Evolutionary conservation across 2,329 filamentous ascomycete genomes (phyloP), one percentile per base, ranked within the genome.

Genomic region (Simplicillium sp.): DNA sequence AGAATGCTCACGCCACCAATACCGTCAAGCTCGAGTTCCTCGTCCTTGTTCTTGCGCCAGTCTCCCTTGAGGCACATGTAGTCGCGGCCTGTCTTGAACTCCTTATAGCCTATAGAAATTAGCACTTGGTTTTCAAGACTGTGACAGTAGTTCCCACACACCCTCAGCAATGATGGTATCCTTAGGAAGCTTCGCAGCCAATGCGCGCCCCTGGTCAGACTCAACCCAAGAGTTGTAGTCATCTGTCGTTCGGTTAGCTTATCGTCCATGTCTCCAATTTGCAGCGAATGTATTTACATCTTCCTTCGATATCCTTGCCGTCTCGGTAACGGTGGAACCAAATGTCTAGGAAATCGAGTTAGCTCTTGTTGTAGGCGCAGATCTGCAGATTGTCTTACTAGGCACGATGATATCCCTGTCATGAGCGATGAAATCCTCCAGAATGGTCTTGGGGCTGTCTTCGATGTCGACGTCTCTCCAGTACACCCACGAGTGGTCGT

Each of bases 161-260:
- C 84, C 92, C 73, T 98, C 92, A 17, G 87, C 92, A 25, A 98
- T 72, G 44, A 98, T 73, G 16, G 85, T 71, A 53, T 96, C 80
- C 57, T 87, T 89, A 50, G 84, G 75, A 15, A 97, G 71, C 40
- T 68, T 77, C 6, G 74, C 67, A n/a, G 82, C 72, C 40, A 97
- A 73, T 54, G 81, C 84, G 44, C 83, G 77, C 37, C 77, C 88
- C 62, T 90, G 84, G 39, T 89, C 82, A 9, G 90, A 90, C 66
- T 98, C 92, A 52, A 94, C 77, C 92, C 92, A 98, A 2, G 92
- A 97, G 65, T 98, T 98, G 70, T 98, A 98, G 61, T 98, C 92
- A 58, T 97, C 87, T 92, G 46, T 48, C 58, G 50, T 25, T 5
- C 11, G 15, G 38, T 34, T 17, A 39, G 44, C 41, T 53, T 17